A percentile compares a stretch with the other conserved stretches of the same genome.
These are phyloP conservation scores for Graphilbum ipis-grandicollis DNA, from an alignment of 2,329 filamentous ascomycete species.

Conservation along the genomic window DNA sequence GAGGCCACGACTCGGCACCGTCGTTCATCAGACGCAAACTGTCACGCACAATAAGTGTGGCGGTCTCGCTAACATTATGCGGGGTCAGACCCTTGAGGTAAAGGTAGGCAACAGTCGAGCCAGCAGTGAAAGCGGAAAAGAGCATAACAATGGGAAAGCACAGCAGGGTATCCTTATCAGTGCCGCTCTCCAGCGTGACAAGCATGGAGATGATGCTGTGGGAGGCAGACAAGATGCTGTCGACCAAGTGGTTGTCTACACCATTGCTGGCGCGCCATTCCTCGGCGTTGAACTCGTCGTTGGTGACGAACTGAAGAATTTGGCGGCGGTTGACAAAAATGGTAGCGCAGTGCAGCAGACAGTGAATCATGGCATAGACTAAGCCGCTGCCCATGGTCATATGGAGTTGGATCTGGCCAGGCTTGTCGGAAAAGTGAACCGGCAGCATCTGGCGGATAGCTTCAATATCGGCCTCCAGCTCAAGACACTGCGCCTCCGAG, in stretches of 20 bases:
- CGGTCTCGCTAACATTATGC: slow-evolving; percentile 36
- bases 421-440: slow-evolving; percentile 43
- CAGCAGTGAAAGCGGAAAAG: slow-evolving; percentile 43
- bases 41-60: slow-evolving; percentile 37
- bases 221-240: slow-evolving; percentile 39
- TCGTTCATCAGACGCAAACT: slow-evolving; percentile 41
- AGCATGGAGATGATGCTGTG: slow-evolving; percentile 40
- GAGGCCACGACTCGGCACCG: slow-evolving; percentile 40
- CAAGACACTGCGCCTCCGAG: slow-evolving; percentile 32
- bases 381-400: slow-evolving; percentile 48
- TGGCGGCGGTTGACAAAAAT: slow-evolving; percentile 44
- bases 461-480: slow-evolving; percentile 36
- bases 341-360: slow-evolving; percentile 40
- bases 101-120: slow-evolving; percentile 42
- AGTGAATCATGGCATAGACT: slow-evolving; percentile 46
- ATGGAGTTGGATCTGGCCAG: slow-evolving; percentile 41
- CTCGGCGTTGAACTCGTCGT: slow-evolving; percentile 33
- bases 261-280: slow-evolving; percentile 28
- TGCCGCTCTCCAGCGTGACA: slow-evolving; percentile 34
- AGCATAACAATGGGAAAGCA: slow-evolving; percentile 48
- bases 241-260: slow-evolving; percentile 32
- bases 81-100: slow-evolving; percentile 44
- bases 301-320: slow-evolving; percentile 38
- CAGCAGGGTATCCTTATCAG: slow-evolving; percentile 39
- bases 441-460: slow-evolving; percentile 34